These are phyloP conservation scores for Pachyrhizus erosus DNA, from an alignment of 306 rosid species.

Conservation along the genomic window DNA sequence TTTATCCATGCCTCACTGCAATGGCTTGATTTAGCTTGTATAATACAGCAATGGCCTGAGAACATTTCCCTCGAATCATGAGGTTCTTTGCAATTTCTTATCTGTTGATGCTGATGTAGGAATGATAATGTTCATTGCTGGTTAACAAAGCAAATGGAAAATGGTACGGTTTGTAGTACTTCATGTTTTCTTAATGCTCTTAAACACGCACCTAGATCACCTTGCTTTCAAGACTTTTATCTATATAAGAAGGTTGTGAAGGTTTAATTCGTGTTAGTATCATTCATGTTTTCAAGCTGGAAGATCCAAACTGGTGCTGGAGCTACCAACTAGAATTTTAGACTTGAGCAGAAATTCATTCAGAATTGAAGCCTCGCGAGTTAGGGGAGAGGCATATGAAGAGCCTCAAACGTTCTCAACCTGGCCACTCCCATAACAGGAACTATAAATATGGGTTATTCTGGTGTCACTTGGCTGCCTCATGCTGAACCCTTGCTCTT, in stretches of 20 bases:
- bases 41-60: conserved; percentile 28
- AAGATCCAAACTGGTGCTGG: not conserved
- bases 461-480: not conserved
- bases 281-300: conserved; percentile 20
- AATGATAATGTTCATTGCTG: conserved; percentile 38
- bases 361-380: not conserved
- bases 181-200: conserved; percentile 29
- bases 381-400: not conserved
- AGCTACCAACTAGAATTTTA: not conserved
- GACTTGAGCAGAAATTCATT: not conserved
- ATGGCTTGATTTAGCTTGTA: conserved; percentile 58
- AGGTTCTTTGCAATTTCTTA: conserved; percentile 37
- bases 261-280: not conserved
- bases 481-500: not conserved
- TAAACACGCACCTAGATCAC: conserved; percentile 33
- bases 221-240: not conserved
- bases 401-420: not conserved
- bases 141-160: conserved; percentile 39
- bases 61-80: conserved; percentile 11
- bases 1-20: conserved; percentile 79
- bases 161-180: conserved; percentile 26
- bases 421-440: not conserved
- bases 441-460: not conserved
- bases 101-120: conserved; percentile 29
- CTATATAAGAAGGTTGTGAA: conserved; percentile 5